Evolutionary conservation across 345 rosid species (phyloP), one percentile per base, ranked within the genome.

Genomic region (Eutrema heterophyllum): DNA sequence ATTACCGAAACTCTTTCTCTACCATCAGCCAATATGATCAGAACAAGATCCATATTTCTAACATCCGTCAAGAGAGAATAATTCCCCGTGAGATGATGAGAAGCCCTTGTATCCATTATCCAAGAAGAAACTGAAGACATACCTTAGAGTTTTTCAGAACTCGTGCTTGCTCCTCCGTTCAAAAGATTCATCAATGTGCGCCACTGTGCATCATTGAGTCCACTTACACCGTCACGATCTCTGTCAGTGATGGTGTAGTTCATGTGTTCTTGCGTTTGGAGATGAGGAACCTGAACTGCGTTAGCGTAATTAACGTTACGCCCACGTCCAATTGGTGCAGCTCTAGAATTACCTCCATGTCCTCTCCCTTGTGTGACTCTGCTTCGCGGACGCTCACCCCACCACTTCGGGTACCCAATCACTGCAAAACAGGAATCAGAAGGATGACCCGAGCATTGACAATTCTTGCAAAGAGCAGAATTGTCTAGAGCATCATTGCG

Each of bases 141-240:
- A 43, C 46, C 40, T 11, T 12, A 7, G 10, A 38, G 10, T 38
- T 38, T 38, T 8, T 38, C 40, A 7, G 40, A 7, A 11, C 10
- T 38, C 0, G 39, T 0, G 2, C 5, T 54, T 8, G 7, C 40
- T 0, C 61, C 61, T 0, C 6, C 13, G 8, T 56, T 33, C 0
- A n/a, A 5, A 0, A 35, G 11, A 0, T 1, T 0, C 9, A 39
- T 21, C 9, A 6, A 62, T 0, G 0, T 10, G 0, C 0, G 18
- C 54, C 40, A 63, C 2, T 44, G 39, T 2, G 0, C 0, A 1
- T 43, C 54, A 9, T 1, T 29, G 0, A 63, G 0, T 0, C 36
- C 27, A 2, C 5, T 4, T 0, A 45, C 38, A 0, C 52, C 40
- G 5, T 43, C 52, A 0, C 39, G 39, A 29, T 43, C 67, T 1